phyloP scores from a whole-genome alignment of 83 land plant genomes.

The Thuja plicata region DNA sequence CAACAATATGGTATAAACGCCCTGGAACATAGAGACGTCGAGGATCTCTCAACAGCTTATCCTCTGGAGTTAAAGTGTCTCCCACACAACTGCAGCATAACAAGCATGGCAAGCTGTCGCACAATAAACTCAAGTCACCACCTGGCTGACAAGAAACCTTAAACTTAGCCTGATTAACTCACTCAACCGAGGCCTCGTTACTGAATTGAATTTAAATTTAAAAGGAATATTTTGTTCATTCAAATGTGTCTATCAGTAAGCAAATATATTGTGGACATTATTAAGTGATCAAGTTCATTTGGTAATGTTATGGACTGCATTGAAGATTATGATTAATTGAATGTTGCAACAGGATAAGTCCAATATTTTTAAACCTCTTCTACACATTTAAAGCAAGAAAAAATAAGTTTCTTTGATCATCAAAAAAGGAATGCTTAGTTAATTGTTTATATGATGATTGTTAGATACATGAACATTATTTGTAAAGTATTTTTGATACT shows the following conservation, averaged over 20 bases:
- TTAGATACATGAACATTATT: not conserved
- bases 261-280: not conserved
- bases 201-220: not conserved
- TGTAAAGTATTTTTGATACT: not conserved
- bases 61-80: constrained; percentile 21
- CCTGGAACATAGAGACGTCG: constrained; percentile 32
- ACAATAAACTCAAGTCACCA: constrained; percentile 11
- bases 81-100: constrained; percentile 22
- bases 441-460: not conserved
- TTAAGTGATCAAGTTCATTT: not conserved
- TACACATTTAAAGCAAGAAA: not conserved
- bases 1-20: constrained; percentile 30
- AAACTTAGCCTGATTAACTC: constrained; percentile 4
- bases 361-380: not conserved
- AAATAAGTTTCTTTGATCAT: not conserved
- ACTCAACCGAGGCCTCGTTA: not conserved
- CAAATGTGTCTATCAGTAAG: not conserved
- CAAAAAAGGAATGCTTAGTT: not conserved
- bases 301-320: not conserved
- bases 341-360: not conserved
- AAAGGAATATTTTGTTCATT: not conserved
- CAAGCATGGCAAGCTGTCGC: constrained; percentile 28
- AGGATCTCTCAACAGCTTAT: constrained; percentile 23
- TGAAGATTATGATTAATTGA: not conserved
- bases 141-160: constrained; percentile 8